Percentiles rank a stretch among this genome's conserved stretches.
Conservation (phyloP, 2,329 filamentous ascomycete species). For the Pyrenophora tritici-repentis region DNA sequence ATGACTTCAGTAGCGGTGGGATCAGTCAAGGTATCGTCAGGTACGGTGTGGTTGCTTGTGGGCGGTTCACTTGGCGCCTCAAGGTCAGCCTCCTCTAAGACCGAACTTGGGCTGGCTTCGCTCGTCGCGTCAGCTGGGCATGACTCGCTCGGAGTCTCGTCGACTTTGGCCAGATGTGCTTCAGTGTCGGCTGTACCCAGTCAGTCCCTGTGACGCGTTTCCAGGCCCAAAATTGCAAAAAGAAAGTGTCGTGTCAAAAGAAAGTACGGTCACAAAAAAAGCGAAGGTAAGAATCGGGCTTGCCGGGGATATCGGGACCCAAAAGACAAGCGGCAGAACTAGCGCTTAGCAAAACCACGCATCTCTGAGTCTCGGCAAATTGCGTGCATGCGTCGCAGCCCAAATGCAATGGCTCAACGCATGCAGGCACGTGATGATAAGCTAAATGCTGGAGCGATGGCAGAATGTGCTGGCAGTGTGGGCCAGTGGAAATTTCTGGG, state of each 20-base stretch:
- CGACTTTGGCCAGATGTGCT: not conserved
- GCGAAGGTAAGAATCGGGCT: constrained; percentile 10
- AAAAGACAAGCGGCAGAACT: constrained; percentile 15
- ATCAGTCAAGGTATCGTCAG: constrained; percentile 3
- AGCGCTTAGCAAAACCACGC: constrained; percentile 28
- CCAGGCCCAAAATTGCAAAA: not conserved
- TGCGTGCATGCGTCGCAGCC: constrained; percentile 37
- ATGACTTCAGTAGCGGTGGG: constrained; percentile 1
- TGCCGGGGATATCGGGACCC: constrained; percentile 21
- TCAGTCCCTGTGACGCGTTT: constrained; percentile 10
- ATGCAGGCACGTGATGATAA: constrained; percentile 36
- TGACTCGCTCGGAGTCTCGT: constrained; percentile 7
- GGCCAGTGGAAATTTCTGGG: constrained; percentile 18
- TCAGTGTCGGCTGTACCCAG: constrained; percentile 11
- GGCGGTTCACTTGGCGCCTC: constrained; percentile 10
- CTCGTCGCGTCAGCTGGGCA: constrained; percentile 11
- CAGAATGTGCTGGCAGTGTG: constrained; percentile 19
- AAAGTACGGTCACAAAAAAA: constrained; percentile 6
- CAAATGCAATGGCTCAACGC: constrained; percentile 22
- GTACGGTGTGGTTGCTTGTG: not conserved
- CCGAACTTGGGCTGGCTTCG: constrained; percentile 12
- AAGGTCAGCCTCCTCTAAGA: constrained; percentile 11
- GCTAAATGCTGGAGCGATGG: constrained; percentile 21
- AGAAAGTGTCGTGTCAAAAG: constrained; percentile 6
- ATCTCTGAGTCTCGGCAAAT: constrained; percentile 31